Percentiles rank a stretch among this genome's conserved stretches.
Conservation (phyloP, 106 monocot species). For the Acanthochlamys bracteata region DNA sequence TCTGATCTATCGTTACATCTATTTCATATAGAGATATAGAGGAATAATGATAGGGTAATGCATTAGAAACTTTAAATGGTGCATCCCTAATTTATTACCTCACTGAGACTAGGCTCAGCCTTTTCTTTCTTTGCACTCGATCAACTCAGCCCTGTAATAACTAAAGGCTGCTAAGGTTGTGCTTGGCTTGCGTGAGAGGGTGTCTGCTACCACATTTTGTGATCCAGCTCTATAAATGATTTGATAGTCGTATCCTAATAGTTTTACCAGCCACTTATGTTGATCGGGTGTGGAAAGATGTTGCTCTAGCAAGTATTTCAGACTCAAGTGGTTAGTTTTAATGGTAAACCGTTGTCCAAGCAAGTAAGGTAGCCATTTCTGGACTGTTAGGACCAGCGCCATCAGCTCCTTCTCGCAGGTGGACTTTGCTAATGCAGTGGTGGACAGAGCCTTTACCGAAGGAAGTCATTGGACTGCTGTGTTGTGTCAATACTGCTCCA, state of each 20-base stretch:
- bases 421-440: not conserved
- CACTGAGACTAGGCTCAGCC: too few relatives aligned
- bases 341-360: not conserved
- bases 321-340: not conserved
- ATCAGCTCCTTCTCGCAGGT: not conserved
- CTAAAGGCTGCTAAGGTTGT: not conserved
- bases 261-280: not conserved
- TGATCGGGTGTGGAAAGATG: not conserved
- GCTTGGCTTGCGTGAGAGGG: not conserved
- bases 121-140: too few relatives aligned
- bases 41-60: too few relatives aligned
- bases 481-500: not conserved
- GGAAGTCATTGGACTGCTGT: not conserved
- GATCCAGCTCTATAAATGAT: not conserved
- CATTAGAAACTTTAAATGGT: too few relatives aligned
- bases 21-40: too few relatives aligned
- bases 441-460: not conserved
- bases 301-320: conserved; percentile 2
- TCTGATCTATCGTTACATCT: too few relatives aligned
- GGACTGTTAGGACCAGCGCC: not conserved
- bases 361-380: not conserved
- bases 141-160: too few relatives aligned
- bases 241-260: not conserved
- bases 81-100: too few relatives aligned
- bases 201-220: not conserved